A percentile compares a stretch with the other conserved stretches of the same genome.
These are phyloP conservation scores for Blastocystis sp. DNA, from an alignment of 352 stramenopile genomes.

Conservation along the genomic window DNA sequence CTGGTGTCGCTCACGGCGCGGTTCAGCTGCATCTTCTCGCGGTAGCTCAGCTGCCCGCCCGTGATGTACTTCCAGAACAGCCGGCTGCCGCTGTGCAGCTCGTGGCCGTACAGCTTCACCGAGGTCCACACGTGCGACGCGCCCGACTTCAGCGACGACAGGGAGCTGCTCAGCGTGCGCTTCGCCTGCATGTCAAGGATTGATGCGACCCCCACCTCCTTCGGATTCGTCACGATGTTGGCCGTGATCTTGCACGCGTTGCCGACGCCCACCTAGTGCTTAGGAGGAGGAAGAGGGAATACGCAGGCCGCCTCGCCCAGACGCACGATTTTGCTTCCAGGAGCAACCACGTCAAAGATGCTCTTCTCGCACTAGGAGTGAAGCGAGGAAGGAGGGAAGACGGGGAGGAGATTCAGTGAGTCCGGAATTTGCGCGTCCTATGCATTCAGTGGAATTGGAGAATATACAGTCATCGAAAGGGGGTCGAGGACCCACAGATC, in stretches of 20 bases:
- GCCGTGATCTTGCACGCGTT: constrained; percentile 39
- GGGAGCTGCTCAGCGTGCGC: background rate
- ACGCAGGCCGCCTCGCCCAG: constrained; percentile 27
- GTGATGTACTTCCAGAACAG: constrained; percentile 62
- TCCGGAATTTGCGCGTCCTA: constrained; percentile 67
- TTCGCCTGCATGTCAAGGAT: background rate
- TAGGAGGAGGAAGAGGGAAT: background rate
- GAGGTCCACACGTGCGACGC: constrained; percentile 41
- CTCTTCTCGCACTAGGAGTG: constrained; percentile 37
- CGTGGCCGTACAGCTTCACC: constrained; percentile 60
- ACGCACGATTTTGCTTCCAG: constrained; percentile 49
- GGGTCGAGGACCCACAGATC: constrained; percentile 58
- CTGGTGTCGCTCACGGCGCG: constrained; percentile 61
- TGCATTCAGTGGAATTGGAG: background rate
- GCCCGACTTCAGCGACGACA: constrained; percentile 11
- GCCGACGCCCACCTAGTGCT: constrained; percentile 24
- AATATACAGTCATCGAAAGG: constrained; percentile 1
- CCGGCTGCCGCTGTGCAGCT: constrained; percentile 45
- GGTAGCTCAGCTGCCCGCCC: constrained; percentile 56
- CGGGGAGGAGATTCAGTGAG: constrained; percentile 62
- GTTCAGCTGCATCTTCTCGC: constrained; percentile 58
- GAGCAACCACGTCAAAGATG: constrained; percentile 33
- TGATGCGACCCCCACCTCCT: background rate
- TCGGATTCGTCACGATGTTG: constrained; percentile 20
- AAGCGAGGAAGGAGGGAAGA: background rate